Evolutionary conservation across 768 basidiomycete genomes (phyloP), one percentile per base, ranked within the genome.

Genomic region (Xerocomellus amylosporus): DNA sequence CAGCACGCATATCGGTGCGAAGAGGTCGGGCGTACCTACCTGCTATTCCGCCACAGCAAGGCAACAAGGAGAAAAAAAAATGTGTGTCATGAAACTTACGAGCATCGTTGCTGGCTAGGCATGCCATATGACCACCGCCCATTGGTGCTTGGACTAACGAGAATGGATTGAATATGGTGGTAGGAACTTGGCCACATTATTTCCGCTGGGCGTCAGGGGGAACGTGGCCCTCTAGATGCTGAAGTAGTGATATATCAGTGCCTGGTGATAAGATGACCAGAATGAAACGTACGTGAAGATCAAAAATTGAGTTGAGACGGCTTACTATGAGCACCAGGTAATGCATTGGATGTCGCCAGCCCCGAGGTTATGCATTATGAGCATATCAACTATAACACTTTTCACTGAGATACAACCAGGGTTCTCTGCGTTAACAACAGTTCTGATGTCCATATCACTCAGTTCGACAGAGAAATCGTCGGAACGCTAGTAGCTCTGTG

Each of bases 391-490:
- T 24, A 4, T 24, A 24, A 37, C 31, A n/a, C 34, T 48, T 14
- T 37, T 54, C 24, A 58, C 59, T 12, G 56, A 43, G 17, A 54
- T 38, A 5, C 49, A 50, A 33, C 56, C 59, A 3, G 56, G 47
- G 19, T 44, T 49, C 36, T 55, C 53, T 20, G 59, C 59, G 8
- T 52, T 22, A 2, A 24, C 5, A 8, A 24, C 20, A 0, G 50
- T 58, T 13, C 50, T 46, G 33, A 58, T 30, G 19, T 60, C 59
- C 24, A 34, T 28, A 12, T 52, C 47, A 20, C 28, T 26, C 17
- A 59, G 42, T 19, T 17, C 10, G 22, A 74, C 36, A 3, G 60
- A 65, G 50, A 73, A 72, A 13, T 55, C 54, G 6, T 58, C 61
- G 1, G 71, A n/a, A 73, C 64, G 2, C 61, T 53, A 8, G 43